phyloP scores from a whole-genome alignment of 2,329 filamentous ascomycete species.

The Colletotrichum horii region DNA sequence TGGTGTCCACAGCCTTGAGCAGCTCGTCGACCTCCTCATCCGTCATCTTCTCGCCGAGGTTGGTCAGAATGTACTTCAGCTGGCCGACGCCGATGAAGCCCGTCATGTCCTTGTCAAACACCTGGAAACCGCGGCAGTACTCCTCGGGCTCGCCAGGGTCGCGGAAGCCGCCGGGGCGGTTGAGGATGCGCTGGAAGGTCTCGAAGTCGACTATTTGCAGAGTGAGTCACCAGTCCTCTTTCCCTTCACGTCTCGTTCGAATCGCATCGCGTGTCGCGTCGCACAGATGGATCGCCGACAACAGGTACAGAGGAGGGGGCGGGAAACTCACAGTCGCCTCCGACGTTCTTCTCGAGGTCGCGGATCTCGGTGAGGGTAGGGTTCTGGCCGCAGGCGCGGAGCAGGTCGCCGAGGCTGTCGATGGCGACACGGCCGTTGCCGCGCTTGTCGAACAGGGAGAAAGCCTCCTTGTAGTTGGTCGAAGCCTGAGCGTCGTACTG shows the following conservation, averaged over 20 bases:
- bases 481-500: conserved; percentile 65
- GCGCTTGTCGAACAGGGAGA: conserved; percentile 99
- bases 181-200: conserved; percentile 94
- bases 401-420: conserved; percentile 87
- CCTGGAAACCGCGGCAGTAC: conserved; percentile 98
- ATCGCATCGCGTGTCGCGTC: background rate
- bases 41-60: conserved; percentile 98
- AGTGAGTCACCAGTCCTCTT: conserved; percentile 8
- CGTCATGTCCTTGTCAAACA: conserved; percentile 99
- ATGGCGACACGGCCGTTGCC: conserved; percentile 90
- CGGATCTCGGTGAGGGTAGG: conserved; percentile 91
- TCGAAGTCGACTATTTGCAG: conserved; percentile 85
- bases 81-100: conserved; percentile 98
- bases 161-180: conserved; percentile 96
- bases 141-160: conserved; percentile 97
- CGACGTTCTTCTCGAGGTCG: conserved; percentile 89
- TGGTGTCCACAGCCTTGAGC: conserved; percentile 96
- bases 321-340: conserved; percentile 81
- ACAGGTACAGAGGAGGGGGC: background rate
- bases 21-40: conserved; percentile 99
- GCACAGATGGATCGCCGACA: background rate
- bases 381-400: conserved; percentile 97
- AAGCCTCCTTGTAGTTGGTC: conserved; percentile 99
- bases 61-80: conserved; percentile 96
- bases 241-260: background rate